Evolutionary conservation across 78 protist species (phyloP).

Genomic region (Andalucia godoyi): DNA sequence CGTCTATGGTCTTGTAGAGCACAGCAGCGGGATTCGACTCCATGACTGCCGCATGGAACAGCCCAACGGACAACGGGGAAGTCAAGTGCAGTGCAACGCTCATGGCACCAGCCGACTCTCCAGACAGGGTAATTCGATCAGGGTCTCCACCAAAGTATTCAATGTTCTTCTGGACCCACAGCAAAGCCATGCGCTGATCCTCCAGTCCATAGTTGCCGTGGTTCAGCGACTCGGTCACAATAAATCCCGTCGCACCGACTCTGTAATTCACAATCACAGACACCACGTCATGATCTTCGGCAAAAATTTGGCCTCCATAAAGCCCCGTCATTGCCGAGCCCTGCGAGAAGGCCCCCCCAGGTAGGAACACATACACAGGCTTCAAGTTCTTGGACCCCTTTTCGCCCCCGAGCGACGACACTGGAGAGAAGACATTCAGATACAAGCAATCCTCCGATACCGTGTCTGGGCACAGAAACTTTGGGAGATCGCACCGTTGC

Average conservation of each 20-base stretch:
- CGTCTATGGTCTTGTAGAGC: too few relatives aligned
- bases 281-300: not conserved
- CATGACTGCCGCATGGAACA: conserved; percentile 3
- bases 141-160: conserved; percentile 76
- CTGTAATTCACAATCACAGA: conserved; percentile 27
- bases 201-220: conserved; percentile 55
- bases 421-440: conserved; percentile 21
- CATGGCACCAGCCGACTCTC: conserved; percentile 65
- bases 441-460: conserved; percentile 25
- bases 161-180: conserved; percentile 65
- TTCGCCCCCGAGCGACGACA: too few relatives aligned
- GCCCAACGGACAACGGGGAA: not conserved
- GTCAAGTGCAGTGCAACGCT: conserved; percentile 37
- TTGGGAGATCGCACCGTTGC: too few relatives aligned
- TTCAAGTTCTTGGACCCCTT: too few relatives aligned
- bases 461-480: conserved; percentile 1
- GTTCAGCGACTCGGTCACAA: not conserved
- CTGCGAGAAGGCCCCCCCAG: too few relatives aligned
- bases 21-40: conserved; percentile 9
- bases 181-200: conserved; percentile 56
- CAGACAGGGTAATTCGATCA: conserved; percentile 48
- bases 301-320: too few relatives aligned
- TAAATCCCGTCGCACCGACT: conserved; percentile 23
- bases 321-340: too few relatives aligned
- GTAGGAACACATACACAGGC: too few relatives aligned